phyloP scores from a whole-genome alignment of 1,139 yeast genomes.

The Suhomyces anneliseae region DNA sequence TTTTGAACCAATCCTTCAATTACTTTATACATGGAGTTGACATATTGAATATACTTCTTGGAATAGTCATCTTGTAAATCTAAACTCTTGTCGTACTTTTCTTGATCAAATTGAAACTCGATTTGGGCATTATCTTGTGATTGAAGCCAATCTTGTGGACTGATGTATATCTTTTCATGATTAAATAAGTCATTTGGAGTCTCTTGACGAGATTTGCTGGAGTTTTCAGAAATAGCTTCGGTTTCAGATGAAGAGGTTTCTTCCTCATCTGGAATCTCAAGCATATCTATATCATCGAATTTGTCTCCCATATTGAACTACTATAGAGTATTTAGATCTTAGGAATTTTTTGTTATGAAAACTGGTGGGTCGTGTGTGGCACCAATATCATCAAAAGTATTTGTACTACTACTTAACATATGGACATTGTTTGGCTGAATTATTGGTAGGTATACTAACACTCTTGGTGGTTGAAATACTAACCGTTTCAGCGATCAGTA shows the following conservation, averaged over 20 bases:
- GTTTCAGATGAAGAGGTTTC: slow-evolving; percentile 28
- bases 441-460: too few species aligned
- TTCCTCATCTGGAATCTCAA: slow-evolving; percentile 44
- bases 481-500: too few species aligned
- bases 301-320: slow-evolving; percentile 3
- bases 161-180: slow-evolving; percentile 21
- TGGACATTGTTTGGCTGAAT: too few species aligned
- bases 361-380: slow-evolving; percentile 4
- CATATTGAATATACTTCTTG: slow-evolving; percentile 26
- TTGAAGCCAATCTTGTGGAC: slow-evolving; percentile 40
- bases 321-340: neutral
- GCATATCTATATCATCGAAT: slow-evolving; percentile 48
- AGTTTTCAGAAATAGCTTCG: slow-evolving; percentile 29
- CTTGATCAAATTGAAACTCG: slow-evolving; percentile 32
- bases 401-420: too few species aligned
- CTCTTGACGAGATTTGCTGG: slow-evolving; percentile 5
- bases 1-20: slow-evolving; percentile 31
- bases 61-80: slow-evolving; percentile 20
- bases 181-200: slow-evolving; percentile 10
- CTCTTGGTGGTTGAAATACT: too few species aligned
- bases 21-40: slow-evolving; percentile 35
- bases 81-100: slow-evolving; percentile 29
- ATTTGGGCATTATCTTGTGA: slow-evolving; percentile 21
- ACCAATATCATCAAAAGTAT: neutral
- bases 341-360: slow-evolving; percentile 1